These are phyloP conservation scores for Ophiostoma sp. DNA, from an alignment of 2,329 filamentous ascomycete genomes.

Conservation along the genomic window DNA sequence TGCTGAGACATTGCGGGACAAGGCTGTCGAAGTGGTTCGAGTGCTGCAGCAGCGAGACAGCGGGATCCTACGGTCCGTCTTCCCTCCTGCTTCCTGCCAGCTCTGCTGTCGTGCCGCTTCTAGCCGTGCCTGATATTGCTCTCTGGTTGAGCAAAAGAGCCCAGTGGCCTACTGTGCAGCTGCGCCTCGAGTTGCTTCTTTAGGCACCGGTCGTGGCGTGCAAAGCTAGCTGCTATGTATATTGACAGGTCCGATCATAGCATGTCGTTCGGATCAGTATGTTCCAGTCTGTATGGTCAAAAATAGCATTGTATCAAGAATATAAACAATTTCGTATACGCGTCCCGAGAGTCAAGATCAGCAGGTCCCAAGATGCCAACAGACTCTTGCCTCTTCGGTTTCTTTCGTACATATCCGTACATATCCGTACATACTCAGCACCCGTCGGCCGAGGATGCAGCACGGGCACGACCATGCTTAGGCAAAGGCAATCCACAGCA, in stretches of 20 bases:
- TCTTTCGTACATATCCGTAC: background rate
- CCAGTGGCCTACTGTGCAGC: too few species aligned
- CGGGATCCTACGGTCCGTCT: background rate
- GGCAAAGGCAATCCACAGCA: conserved; percentile 67
- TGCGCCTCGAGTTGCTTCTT: too few species aligned
- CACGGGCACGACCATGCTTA: background rate
- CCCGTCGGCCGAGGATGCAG: too few species aligned
- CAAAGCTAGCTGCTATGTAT: background rate
- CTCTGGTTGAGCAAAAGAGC: background rate
- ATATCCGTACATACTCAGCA: background rate
- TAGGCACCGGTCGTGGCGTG: too few species aligned
- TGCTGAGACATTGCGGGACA: background rate
- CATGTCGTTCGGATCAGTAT: too few species aligned
- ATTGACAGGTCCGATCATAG: too few species aligned
- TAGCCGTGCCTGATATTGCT: background rate
- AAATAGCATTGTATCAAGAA: background rate
- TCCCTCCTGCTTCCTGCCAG: too few species aligned
- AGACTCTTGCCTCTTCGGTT: background rate
- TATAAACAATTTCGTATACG: background rate
- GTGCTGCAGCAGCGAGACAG: background rate
- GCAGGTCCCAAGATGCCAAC: background rate
- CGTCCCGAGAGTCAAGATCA: background rate
- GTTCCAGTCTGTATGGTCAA: background rate
- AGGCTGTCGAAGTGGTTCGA: background rate
- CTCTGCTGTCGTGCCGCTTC: background rate